These are phyloP conservation scores for Sungouiozyma intestinalis DNA, from an alignment of 805 yeast genomes.

Conservation along the genomic window DNA sequence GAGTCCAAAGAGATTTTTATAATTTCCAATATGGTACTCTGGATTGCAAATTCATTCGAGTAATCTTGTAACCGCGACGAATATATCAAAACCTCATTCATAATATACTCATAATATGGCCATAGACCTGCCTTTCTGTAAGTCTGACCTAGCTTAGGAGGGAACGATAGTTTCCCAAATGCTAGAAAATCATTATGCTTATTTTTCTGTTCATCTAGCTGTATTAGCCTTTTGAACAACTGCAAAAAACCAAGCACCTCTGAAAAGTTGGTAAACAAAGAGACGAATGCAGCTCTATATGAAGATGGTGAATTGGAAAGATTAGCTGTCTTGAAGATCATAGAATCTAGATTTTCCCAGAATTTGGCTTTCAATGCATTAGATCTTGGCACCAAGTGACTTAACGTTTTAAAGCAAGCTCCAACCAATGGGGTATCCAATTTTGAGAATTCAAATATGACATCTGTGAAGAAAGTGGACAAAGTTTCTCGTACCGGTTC, in stretches of 20 bases:
- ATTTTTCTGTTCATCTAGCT: conserved; percentile 24
- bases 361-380: conserved; percentile 36
- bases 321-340: conserved; percentile 42
- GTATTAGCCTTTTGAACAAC: conserved; percentile 36
- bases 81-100: conserved; percentile 55
- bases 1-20: conserved; percentile 38
- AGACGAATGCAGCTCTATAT: conserved; percentile 35
- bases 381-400: conserved; percentile 43
- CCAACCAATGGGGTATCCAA: conserved; percentile 43
- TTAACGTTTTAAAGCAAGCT: conserved; percentile 44
- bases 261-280: conserved; percentile 39
- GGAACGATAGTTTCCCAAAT: conserved; percentile 44
- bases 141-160: conserved; percentile 49
- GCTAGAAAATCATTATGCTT: conserved; percentile 17
- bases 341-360: conserved; percentile 62
- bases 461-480: conserved; percentile 22
- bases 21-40: conserved; percentile 42
- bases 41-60: conserved; percentile 36
- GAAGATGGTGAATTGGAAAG: conserved; percentile 23
- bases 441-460: conserved; percentile 36
- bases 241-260: conserved; percentile 53
- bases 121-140: conserved; percentile 60
- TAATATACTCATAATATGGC: conserved; percentile 68
- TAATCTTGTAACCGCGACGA: conserved; percentile 28
- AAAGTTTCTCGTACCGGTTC: conserved; percentile 16